Base-by-base conservation (phyloP, 169 alveolate genomes). In the Eimeria falciformis region DNA sequence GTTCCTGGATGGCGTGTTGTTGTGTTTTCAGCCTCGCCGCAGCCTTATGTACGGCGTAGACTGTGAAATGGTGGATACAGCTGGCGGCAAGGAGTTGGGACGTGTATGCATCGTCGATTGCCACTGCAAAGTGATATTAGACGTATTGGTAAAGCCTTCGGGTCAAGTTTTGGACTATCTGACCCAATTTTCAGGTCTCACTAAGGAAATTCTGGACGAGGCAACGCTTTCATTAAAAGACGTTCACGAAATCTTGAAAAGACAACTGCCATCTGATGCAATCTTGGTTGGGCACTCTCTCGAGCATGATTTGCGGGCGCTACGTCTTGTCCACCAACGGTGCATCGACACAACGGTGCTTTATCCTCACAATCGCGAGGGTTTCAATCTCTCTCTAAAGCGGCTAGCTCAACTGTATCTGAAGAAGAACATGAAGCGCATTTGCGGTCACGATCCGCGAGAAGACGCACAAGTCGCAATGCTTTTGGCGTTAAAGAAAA, bases 41-140 rank as follows among this genome's bases (percentile, higher is more conserved):
- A 46, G 40, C 18, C 29, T 55, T 46, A 5, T 92, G 69, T 81
- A 82, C 71, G 94, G 91, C 4, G 33, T 94, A 23, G 96, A 94
- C 89, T 94, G 96, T 65, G 96, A 94, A 79, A 94, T 94, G 96
- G 95, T 92, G 18, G 43, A 62, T 47, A 91, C 95, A 23, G 29
- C 69, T n/a, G n/a, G n/a, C 21, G 95, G 93, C 0, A 43, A 43
- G 73, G 91, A 94, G 65, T 78, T 94, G 27, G 95, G 95, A 9
- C 91, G 96, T 29, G 86, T 94, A 3, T 66, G 90, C 37, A 82
- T 86, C 90, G 92, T 94, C 50, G 90, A 81, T 45, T n/a, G 50
- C 66, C 45, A 84, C 9, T 68, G 71, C 40, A 40, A 83, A 50
- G 68, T 62, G 23, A 33, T 94, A 7, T 33, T 89, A 14, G 96